phyloP scores from a whole-genome alignment of 495 filamentous ascomycete species.

The Ramalina intermedia region DNA sequence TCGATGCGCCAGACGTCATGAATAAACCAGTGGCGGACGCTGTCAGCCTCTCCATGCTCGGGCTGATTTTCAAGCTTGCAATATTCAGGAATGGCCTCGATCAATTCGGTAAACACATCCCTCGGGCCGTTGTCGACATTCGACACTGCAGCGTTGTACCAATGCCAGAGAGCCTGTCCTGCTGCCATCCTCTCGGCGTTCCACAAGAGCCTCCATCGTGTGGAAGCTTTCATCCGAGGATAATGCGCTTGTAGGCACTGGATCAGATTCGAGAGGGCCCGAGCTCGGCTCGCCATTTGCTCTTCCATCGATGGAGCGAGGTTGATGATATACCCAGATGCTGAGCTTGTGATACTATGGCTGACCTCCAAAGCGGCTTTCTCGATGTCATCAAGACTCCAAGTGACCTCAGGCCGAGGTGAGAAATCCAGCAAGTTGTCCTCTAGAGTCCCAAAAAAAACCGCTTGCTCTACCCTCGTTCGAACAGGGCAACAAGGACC shows the following conservation, averaged over 20 bases:
- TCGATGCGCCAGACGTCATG: slow-evolving; percentile 61
- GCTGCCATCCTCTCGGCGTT: slow-evolving; percentile 81
- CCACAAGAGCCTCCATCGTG: slow-evolving; percentile 73
- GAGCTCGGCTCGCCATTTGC: slow-evolving; percentile 55
- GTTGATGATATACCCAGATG: slow-evolving; percentile 53
- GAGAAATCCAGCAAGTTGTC: slow-evolving; percentile 72
- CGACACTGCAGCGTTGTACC: slow-evolving; percentile 41
- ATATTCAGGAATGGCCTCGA: slow-evolving; percentile 53
- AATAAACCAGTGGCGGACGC: slow-evolving; percentile 68
- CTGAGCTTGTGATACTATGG: slow-evolving; percentile 64
- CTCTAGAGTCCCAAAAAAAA: slow-evolving; percentile 72
- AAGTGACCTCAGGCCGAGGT: slow-evolving; percentile 44
- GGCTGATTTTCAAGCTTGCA: slow-evolving; percentile 47
- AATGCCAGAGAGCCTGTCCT: slow-evolving; percentile 66
- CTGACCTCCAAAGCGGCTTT: slow-evolving; percentile 66
- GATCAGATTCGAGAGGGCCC: slow-evolving; percentile 57
- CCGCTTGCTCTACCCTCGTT: slow-evolving; percentile 83
- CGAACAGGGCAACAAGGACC: slow-evolving; percentile 50
- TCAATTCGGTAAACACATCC: slow-evolving; percentile 50
- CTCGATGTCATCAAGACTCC: slow-evolving; percentile 54
- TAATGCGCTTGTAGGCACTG: slow-evolving; percentile 43
- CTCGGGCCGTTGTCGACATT: slow-evolving; percentile 28
- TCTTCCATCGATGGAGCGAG: slow-evolving; percentile 62
- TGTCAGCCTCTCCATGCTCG: slow-evolving; percentile 50
- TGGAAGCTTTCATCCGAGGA: slow-evolving; percentile 41